These are phyloP conservation scores for Paxillus involutus DNA, from an alignment of 768 basidiomycete species.

Conservation along the genomic window DNA sequence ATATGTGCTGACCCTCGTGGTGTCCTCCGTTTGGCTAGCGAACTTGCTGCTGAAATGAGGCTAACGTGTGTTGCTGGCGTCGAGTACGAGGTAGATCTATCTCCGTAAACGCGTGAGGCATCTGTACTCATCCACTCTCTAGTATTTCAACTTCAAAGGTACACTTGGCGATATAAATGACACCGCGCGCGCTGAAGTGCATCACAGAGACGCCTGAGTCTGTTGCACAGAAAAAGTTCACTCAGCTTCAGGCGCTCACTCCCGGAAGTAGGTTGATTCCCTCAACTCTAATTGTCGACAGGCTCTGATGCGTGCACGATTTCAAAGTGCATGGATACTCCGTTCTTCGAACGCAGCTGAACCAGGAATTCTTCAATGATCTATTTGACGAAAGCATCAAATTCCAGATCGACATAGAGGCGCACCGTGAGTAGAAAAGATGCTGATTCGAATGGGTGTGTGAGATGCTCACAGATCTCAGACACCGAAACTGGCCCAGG, in stretches of 20 bases:
- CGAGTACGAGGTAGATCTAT: constrained; percentile 79
- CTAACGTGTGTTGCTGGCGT: constrained; percentile 79
- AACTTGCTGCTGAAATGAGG: constrained; percentile 46
- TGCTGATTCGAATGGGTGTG: background rate
- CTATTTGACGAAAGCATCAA: constrained; percentile 72
- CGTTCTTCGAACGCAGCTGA: constrained; percentile 85
- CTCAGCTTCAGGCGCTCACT: constrained; percentile 74
- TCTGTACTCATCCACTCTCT: constrained; percentile 5
- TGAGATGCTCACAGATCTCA: constrained; percentile 26
- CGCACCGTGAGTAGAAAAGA: constrained; percentile 60
- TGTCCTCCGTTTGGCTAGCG: constrained; percentile 60
- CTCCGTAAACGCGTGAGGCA: background rate
- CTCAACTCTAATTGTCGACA: background rate
- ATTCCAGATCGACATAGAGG: constrained; percentile 84
- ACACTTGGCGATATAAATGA: background rate
- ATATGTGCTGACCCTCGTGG: constrained; percentile 86
- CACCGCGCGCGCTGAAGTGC: background rate
- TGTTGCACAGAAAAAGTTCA: constrained; percentile 76
- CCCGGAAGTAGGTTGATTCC: constrained; percentile 74
- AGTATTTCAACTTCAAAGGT: constrained; percentile 95
- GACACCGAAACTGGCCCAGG: constrained; percentile 94
- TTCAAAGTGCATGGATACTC: constrained; percentile 94
- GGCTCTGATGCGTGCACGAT: constrained; percentile 1
- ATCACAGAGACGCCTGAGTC: constrained; percentile 75
- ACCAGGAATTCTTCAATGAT: constrained; percentile 86